phyloP scores from a whole-genome alignment of 345 rosid species.

The Erodium maritimum region DNA sequence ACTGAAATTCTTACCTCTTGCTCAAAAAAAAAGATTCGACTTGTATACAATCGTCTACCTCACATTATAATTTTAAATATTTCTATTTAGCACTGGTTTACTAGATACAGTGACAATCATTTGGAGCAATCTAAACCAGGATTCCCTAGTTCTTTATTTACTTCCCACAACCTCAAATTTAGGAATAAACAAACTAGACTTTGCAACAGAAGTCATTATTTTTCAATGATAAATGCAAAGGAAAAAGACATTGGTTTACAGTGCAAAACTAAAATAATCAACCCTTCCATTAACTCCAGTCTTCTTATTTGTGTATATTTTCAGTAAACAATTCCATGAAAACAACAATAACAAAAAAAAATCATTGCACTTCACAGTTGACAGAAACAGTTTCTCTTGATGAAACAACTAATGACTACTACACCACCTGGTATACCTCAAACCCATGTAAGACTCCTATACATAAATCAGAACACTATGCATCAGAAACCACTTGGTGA shows the following conservation, averaged over 20 bases:
- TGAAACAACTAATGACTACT: not conserved
- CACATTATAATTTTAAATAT: too few relatives aligned
- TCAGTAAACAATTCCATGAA: slow-evolving; percentile 7
- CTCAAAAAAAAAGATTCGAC: too few relatives aligned
- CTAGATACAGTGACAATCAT: too few relatives aligned
- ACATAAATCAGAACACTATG: slow-evolving; percentile 10
- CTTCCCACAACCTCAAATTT: too few relatives aligned
- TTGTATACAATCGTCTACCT: too few relatives aligned
- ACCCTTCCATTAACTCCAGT: slow-evolving; percentile 1
- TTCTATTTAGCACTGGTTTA: too few relatives aligned
- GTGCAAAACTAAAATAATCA: not conserved
- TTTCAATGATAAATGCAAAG: too few relatives aligned
- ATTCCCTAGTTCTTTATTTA: too few relatives aligned
- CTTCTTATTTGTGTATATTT: slow-evolving; percentile 11
- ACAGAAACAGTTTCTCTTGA: slow-evolving; percentile 10
- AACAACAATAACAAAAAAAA: not conserved
- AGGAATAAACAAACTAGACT: too few relatives aligned
- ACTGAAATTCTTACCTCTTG: too few relatives aligned
- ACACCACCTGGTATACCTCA: slow-evolving; percentile 14
- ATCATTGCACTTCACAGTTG: slow-evolving; percentile 1
- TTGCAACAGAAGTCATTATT: not conserved
- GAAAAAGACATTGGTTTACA: too few relatives aligned
- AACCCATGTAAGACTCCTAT: slow-evolving; percentile 16
- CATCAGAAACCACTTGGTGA: slow-evolving; percentile 9
- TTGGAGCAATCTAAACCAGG: too few relatives aligned